Base-by-base conservation (phyloP, 169 alveolate species). In the Fabrea salina region DNA sequence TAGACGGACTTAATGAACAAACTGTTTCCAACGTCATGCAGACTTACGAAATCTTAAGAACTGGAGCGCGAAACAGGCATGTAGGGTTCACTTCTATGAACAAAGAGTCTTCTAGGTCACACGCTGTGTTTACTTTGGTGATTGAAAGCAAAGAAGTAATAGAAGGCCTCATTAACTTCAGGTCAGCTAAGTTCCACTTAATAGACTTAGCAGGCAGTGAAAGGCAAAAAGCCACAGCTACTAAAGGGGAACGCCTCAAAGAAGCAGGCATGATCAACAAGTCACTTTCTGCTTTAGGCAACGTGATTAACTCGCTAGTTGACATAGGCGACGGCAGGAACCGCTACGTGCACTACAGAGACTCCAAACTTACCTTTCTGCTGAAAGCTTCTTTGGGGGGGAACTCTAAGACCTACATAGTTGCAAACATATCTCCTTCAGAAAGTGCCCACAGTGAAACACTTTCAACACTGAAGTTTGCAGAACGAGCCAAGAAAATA, bases 191-290 rank as follows among this genome's bases (percentile, higher is more conserved):
- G 58, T 83, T 93, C 22, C 86, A 91, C 70, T 78, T 93, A n/a
- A 93, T 93, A 35, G 97, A 93, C 78, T 84, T 93, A 67, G 97
- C 97, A 16, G 97, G 97, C 0, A 84, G 94, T 66, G 97, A 93
- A 83, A 75, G 97, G 47, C 85, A 86, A 68, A 84, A 87, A 80
- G 37, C 39, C 39, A 81, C 91, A 58, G 87, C 83, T 30, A 85
- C 96, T 3, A 85, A 59, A 35, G 96, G 96, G 11, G 84, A 84
- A 61, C 66, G 93, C 39, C 82, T 92, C 5, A 90, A 88, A 81
- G 96, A 94, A 87, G 96, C 96, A 19, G 93, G 93, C 22, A 84
- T 80, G 83, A 94, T 94, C 47, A 94, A 94, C 82, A 89, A 92
- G 78, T 86, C 95, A 49, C 78, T 94, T 49, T 78, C 93, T 4